Base-by-base conservation (phyloP, 306 rosid genomes). In the Ormosia semicastrata region DNA sequence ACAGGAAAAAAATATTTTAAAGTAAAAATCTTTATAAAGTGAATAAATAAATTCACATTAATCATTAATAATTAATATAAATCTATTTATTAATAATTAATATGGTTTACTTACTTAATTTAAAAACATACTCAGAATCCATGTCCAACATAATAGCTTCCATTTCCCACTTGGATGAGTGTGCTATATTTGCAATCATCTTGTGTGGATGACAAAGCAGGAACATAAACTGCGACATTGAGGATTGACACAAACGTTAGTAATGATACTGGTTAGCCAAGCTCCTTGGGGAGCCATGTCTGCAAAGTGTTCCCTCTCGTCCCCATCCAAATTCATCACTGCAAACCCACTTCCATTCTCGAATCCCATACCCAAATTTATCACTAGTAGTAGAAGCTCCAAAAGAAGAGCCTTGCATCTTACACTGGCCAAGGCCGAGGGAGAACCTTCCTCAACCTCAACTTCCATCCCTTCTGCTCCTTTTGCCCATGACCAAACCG, bases 261-360 rank as follows among this genome's bases (percentile, higher is more conserved):
- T 13, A 4, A 94, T 88, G 98, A 64, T 88, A 18, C 80, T 91
- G 44, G 83, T 90, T 24, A 83, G 84, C 91, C 92, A 87, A 82
- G 83, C 91, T 66, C 81, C 94, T 11, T 41, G 75, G 46, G 90
- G 91, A 74, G 89, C 90, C 62, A 54, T 88, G 50, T 87, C 92
- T 33, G 81, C 89, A 46, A 85, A 78, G 60, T 85, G 87, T 71
- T 82, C 88, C 54, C 56, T 89, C 11, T 57, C 85, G 0, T 66
- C 93, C 8, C 81, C 89, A 34, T 75, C 64, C 41, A 85, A 85
- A 76, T 83, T 87, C 87, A 62, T 81, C 53, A 76, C 66, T 57
- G 76, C 93, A 58, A 91, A 85, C 58, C 89, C 94, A 17, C 68
- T 69, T 0, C 83, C 83, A n/a, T 89, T 87, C 69, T 81, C 81